phyloP scores from a whole-genome alignment of 768 basidiomycete genomes.

The Kwoniella dejecticola region DNA sequence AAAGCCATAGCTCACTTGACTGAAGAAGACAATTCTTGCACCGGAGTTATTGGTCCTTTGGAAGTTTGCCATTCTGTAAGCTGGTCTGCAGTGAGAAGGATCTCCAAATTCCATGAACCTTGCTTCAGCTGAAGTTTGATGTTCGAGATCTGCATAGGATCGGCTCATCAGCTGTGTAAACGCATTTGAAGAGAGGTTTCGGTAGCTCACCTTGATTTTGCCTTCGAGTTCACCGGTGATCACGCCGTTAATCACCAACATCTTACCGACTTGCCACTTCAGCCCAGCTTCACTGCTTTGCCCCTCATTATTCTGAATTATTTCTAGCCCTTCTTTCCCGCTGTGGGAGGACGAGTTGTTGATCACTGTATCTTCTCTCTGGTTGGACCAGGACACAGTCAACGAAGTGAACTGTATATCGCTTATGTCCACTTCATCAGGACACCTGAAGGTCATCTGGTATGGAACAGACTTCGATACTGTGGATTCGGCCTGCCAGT shows the following conservation, averaged over 20 bases:
- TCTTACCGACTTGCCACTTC: conserved; percentile 64
- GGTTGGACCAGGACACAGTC: conserved; percentile 64
- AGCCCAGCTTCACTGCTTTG: conserved; percentile 59
- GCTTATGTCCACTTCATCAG: conserved; percentile 60
- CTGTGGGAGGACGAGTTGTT: conserved; percentile 55
- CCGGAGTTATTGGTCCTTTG: conserved; percentile 5
- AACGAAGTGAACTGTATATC: conserved; percentile 67
- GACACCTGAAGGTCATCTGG: conserved; percentile 69
- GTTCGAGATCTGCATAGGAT: conserved; percentile 22
- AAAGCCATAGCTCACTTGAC: conserved; percentile 28
- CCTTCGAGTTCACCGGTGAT: conserved; percentile 62
- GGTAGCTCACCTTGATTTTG: conserved; percentile 62
- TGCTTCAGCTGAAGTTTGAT: conserved; percentile 58
- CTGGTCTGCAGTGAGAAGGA: conserved; percentile 61
- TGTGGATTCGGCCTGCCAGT: conserved; percentile 69
- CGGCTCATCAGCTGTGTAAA: background rate
- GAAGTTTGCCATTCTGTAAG: conserved; percentile 21
- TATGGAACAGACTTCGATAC: conserved; percentile 70
- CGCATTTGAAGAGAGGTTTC: background rate
- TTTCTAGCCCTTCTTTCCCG: conserved; percentile 41
- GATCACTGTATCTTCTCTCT: conserved; percentile 61
- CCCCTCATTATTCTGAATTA: conserved; percentile 58
- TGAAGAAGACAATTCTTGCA: conserved; percentile 13
- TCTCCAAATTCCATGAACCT: conserved; percentile 68
- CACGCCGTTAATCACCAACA: conserved; percentile 66